Evolutionary conservation across 2,329 filamentous ascomycete genomes (phyloP).

Genomic region (Diaporthe velutina): DNA sequence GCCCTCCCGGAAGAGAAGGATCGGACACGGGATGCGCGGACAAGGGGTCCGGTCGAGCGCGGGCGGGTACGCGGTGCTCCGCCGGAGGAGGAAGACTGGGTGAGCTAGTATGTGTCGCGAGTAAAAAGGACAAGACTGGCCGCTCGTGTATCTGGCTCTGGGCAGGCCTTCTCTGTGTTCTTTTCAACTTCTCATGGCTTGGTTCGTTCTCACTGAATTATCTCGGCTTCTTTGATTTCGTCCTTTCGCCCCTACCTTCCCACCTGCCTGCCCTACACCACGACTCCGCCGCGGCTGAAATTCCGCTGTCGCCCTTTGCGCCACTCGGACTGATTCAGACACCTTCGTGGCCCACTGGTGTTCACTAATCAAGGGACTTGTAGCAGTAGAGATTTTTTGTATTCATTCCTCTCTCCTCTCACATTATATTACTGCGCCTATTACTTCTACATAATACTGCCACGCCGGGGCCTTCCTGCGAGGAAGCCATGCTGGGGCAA

Average conservation of each 20-base stretch:
- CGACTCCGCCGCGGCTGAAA: background rate
- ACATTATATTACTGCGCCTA: conserved; percentile 21
- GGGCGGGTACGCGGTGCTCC: background rate
- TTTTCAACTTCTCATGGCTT: background rate
- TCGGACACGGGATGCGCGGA: conserved; percentile 5
- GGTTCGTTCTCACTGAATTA: background rate
- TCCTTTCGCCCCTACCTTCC: background rate
- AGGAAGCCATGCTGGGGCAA: conserved; percentile 1
- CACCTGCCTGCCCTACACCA: no score
- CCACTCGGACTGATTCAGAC: background rate
- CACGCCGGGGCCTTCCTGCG: background rate
- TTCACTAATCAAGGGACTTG: background rate
- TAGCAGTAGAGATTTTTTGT: conserved; percentile 20
- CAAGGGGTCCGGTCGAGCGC: background rate
- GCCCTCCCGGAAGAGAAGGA: background rate
- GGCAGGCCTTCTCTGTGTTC: background rate
- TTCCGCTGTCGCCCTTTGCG: background rate
- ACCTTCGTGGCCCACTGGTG: background rate
- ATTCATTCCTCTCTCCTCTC: conserved; percentile 14
- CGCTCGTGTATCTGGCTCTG: background rate
- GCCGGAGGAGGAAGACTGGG: background rate
- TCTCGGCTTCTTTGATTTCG: background rate
- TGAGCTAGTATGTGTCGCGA: background rate
- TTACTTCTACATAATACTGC: conserved; percentile 26
- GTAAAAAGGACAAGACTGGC: background rate